These are phyloP conservation scores for Fragaria nilgerrensis DNA, from an alignment of 306 rosid species.

Conservation along the genomic window DNA sequence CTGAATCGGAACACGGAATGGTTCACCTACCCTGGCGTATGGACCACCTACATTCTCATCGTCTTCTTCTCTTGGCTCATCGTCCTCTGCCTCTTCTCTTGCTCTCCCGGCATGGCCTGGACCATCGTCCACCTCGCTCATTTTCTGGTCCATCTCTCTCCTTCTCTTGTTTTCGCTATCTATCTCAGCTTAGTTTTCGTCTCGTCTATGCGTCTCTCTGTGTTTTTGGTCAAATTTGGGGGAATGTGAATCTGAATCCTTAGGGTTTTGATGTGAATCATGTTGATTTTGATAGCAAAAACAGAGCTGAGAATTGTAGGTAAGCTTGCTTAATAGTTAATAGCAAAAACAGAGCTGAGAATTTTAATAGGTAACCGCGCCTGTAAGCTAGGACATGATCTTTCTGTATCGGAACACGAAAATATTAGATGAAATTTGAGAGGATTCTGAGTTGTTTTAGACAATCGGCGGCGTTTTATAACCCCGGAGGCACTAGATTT, in stretches of 20 bases:
- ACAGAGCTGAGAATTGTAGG: background rate
- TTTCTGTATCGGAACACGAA: background rate
- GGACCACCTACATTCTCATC: constrained; percentile 41
- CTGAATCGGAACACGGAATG: constrained; percentile 51
- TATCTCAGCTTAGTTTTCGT: background rate
- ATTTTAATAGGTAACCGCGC: background rate
- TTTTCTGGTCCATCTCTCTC: constrained; percentile 18
- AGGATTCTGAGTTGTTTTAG: background rate
- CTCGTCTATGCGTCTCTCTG: background rate
- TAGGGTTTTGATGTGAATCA: background rate
- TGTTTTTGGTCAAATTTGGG: background rate
- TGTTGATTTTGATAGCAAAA: background rate
- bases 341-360: background rate
- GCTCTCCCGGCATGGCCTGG: constrained; percentile 49
- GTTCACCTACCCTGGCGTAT: constrained; percentile 48
- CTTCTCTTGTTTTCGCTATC: background rate
- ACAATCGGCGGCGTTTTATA: background rate
- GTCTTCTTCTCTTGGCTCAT: constrained; percentile 45
- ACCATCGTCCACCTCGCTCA: constrained; percentile 45
- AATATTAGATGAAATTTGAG: background rate
- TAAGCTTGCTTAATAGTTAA: background rate
- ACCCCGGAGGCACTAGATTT: background rate
- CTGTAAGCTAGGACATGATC: background rate
- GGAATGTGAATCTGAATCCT: constrained; percentile 9
- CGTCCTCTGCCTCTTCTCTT: constrained; percentile 33